Evolutionary conservation across 2,329 filamentous ascomycete genomes (phyloP).

Genomic region (Penicillium frequentans): DNA sequence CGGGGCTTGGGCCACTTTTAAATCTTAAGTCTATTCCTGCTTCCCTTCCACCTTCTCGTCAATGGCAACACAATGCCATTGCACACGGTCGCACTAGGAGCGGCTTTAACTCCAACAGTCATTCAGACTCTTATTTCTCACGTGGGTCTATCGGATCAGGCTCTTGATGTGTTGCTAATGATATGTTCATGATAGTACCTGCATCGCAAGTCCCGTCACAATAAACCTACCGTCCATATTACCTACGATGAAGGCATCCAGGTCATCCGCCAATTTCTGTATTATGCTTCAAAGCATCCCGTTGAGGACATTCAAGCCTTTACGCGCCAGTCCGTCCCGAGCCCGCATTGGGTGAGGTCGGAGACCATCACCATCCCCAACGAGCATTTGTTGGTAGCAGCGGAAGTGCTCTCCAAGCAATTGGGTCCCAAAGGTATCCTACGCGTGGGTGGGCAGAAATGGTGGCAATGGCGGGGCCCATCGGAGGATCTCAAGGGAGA

Average conservation of each 20-base stretch:
- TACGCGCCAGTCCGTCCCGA: slow-evolving; percentile 86
- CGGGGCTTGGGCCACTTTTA: neutral
- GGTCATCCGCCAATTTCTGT: slow-evolving; percentile 81
- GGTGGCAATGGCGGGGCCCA: slow-evolving; percentile 83
- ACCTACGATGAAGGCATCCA: slow-evolving; percentile 92
- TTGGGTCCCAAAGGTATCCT: slow-evolving; percentile 74
- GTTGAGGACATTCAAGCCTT: slow-evolving; percentile 93
- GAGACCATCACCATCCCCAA: slow-evolving; percentile 67
- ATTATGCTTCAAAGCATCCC: slow-evolving; percentile 81
- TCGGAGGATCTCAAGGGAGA: slow-evolving; percentile 73
- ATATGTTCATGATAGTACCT: slow-evolving; percentile 63
- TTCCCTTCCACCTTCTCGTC: neutral
- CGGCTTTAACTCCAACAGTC: slow-evolving; percentile 84
- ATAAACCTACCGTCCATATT: slow-evolving; percentile 85
- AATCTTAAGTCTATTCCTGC: neutral
- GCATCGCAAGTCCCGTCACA: slow-evolving; percentile 69
- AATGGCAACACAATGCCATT: slow-evolving; percentile 55
- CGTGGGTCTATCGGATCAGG: slow-evolving; percentile 52
- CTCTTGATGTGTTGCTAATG: neutral
- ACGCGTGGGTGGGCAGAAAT: slow-evolving; percentile 74
- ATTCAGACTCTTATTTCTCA: slow-evolving; percentile 84
- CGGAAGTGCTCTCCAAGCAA: slow-evolving; percentile 67
- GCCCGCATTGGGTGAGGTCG: slow-evolving; percentile 82
- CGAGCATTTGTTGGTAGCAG: slow-evolving; percentile 64
- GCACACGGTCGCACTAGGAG: slow-evolving; percentile 77